Conservation (phyloP, 345 rosid species). For the Eucalyptus globulus region DNA sequence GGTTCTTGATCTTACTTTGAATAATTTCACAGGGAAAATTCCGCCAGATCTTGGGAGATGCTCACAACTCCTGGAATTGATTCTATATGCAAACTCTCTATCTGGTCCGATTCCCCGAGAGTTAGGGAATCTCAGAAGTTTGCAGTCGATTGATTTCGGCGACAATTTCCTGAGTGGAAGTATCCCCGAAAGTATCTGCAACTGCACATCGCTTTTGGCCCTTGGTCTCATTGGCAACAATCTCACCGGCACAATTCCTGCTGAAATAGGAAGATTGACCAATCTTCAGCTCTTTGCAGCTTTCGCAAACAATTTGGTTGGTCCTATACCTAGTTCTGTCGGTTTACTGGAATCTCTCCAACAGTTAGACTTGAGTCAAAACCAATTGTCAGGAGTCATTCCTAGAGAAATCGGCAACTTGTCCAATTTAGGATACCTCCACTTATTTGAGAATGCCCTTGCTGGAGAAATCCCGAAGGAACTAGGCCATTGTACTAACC, state of each 20-base stretch:
- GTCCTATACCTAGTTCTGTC: slow-evolving; percentile 53
- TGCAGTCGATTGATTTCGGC: slow-evolving; percentile 49
- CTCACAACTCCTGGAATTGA: slow-evolving; percentile 31
- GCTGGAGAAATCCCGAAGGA: slow-evolving; percentile 56
- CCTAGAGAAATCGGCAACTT: slow-evolving; percentile 66
- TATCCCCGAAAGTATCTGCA: slow-evolving; percentile 46
- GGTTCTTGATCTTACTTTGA: slow-evolving; percentile 77
- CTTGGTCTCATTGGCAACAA: slow-evolving; percentile 38
- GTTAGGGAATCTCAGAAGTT: slow-evolving; percentile 38
- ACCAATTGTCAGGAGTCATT: slow-evolving; percentile 46
- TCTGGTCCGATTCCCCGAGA: slow-evolving; percentile 58
- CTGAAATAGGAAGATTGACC: slow-evolving; percentile 44
- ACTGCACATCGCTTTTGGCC: slow-evolving; percentile 35
- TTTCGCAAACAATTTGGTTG: slow-evolving; percentile 28
- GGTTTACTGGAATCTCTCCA: slow-evolving; percentile 40
- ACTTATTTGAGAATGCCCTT: slow-evolving; percentile 31
- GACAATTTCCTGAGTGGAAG: slow-evolving; percentile 43
- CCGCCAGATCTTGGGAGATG: slow-evolving; percentile 54
- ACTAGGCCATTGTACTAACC: slow-evolving; percentile 42
- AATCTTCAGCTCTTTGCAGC: slow-evolving; percentile 39
- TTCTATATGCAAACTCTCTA: slow-evolving; percentile 37
- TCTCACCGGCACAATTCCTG: slow-evolving; percentile 49
- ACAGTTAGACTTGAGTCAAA: slow-evolving; percentile 38
- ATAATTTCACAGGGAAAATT: slow-evolving; percentile 41
- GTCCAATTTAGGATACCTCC: slow-evolving; percentile 28